Evolutionary conservation across 371 early-diverging fungal species (phyloP).

Genomic region (Rhizoclosmatium hyalinum): DNA sequence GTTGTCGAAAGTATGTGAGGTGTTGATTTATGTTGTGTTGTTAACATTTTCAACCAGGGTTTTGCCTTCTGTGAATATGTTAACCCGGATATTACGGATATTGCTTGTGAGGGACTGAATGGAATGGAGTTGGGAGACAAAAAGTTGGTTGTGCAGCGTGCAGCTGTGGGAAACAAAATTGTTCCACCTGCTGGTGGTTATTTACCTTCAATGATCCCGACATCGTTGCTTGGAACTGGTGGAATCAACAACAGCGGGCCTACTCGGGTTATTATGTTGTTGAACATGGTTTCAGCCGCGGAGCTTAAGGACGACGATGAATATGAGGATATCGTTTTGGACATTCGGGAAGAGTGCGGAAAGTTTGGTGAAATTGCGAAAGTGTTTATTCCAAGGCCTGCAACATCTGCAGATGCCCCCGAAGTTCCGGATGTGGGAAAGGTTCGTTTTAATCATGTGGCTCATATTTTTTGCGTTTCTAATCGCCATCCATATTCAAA

Average conservation of each 20-base stretch:
- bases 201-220: conserved; percentile 26
- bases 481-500: conserved; percentile 31
- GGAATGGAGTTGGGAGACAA: conserved; percentile 95
- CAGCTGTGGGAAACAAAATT: conserved; percentile 74
- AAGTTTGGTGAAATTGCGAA: conserved; percentile 84
- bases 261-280: conserved; percentile 80
- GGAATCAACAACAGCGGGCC: conserved; percentile 57
- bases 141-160: conserved; percentile 93
- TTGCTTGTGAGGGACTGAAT: conserved; percentile 93
- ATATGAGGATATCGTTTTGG: conserved; percentile 90
- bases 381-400: conserved; percentile 86
- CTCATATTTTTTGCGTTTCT: background rate
- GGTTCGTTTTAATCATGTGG: conserved; percentile 49
- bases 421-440: conserved; percentile 78
- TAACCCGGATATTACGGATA: conserved; percentile 86
- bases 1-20: conserved; percentile 75
- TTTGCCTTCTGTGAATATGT: conserved; percentile 97
- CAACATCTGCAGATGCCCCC: conserved; percentile 54
- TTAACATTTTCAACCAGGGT: conserved; percentile 61
- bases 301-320: conserved; percentile 89
- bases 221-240: conserved; percentile 20
- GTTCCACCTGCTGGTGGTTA: conserved; percentile 22
- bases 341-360: conserved; percentile 88
- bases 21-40: background rate
- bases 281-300: conserved; percentile 94